Evolutionary conservation across 1,139 yeast species (phyloP).

Genomic region (Diutina sp.): DNA sequence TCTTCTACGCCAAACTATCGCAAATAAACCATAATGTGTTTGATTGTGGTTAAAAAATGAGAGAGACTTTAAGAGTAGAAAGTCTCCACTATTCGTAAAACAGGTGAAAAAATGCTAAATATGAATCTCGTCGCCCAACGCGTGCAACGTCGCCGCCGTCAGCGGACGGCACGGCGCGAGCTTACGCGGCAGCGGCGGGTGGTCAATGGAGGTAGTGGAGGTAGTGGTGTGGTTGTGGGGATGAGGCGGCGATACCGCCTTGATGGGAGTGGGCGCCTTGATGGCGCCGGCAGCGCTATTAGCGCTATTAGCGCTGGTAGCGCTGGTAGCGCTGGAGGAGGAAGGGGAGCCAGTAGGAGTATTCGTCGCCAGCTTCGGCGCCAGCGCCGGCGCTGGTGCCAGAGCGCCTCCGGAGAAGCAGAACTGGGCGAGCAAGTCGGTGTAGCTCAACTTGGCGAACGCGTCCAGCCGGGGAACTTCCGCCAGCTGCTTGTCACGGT

Average conservation of each 20-base stretch:
- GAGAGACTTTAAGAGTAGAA: too few species aligned
- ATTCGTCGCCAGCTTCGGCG: neutral
- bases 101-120: neutral
- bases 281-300: too few species aligned
- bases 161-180: neutral
- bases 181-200: neutral
- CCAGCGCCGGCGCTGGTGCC: neutral
- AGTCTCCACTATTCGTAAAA: too few species aligned
- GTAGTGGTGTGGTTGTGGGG: neutral
- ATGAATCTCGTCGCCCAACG: constrained; percentile 1
- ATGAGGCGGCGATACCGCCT: neutral
- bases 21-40: too few species aligned
- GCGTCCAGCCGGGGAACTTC: neutral
- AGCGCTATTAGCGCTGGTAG: too few species aligned
- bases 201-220: neutral
- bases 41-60: too few species aligned
- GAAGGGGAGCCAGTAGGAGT: too few species aligned
- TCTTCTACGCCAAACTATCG: too few species aligned
- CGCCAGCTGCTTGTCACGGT: neutral
- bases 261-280: neutral
- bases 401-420: neutral
- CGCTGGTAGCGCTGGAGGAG: too few species aligned
- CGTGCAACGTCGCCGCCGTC: constrained; percentile 1
- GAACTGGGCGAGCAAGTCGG: neutral
- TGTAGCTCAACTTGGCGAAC: neutral